Base-by-base conservation (phyloP, 345 rosid genomes). In the Citrus glauca region DNA sequence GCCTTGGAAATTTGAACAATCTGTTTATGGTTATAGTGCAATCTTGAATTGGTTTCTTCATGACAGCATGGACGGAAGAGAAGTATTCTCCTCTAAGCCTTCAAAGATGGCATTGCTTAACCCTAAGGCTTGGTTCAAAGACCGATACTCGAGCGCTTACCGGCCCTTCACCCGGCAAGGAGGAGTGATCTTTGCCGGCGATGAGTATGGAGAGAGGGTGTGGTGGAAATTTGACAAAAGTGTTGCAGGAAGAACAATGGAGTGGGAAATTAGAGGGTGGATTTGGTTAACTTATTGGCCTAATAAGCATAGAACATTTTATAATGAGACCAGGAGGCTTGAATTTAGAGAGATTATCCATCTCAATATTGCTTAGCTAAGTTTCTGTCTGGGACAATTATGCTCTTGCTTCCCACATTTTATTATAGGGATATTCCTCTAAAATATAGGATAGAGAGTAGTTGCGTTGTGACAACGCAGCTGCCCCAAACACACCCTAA, bases 271-370 rank as follows among this genome's bases (percentile, higher is more conserved):
- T 16, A 90, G 83, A 79, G 95, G 99, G 30, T 84, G 94, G 82
- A 94, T 95, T 85, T 93, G 96, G 92, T 66, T 93, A 74, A 95
- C 97, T 33, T 95, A 95, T 84, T 93, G 95, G 99, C 99, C 98
- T 59, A 92, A 95, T 45, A 95, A 89, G 81, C 85, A 90, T 56
- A 89, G 85, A 77, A 88, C 97, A 11, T 88, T 87, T 64, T 87
- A 93, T 57, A 87, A 74, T 66, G 99, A 93, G 74, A 93, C 99
- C 45, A 81, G 94, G 85, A 93, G 86, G 82, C 59, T 91, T 63
- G 94, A 95, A 72, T 93, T 95, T 57, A 86, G 81, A 77, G 99
- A 95, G 81, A 85, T 76, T 35, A 82, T 93, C 69, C 77, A 85
- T 63, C 87, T 95, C 37, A 79, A 85, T 33, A 81, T 93, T 71